Base-by-base conservation (phyloP, 108 stramenopile species). In the Epithemia pelagica region DNA sequence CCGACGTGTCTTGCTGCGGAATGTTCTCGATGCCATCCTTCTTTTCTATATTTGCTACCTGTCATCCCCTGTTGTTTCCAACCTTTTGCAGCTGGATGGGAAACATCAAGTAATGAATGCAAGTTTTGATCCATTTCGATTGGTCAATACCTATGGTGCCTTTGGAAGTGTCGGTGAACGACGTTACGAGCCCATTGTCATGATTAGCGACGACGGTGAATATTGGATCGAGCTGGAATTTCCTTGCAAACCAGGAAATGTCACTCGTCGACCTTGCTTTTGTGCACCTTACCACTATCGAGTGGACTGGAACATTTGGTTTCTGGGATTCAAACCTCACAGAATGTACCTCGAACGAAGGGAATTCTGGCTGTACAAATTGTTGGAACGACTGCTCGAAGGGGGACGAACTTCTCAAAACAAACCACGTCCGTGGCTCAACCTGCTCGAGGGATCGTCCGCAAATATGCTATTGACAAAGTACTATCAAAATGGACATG, bases 251-350 rank as follows among this genome's bases (percentile, higher is more conserved):
- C 91, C 91, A 19, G 85, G 86, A 18, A 54, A 73, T 53, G 28
- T 89, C 15, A 58, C 70, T 25, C 62, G 83, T 10, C 66, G 82
- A 58, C 88, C 88, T n/a, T 88, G 86, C 64, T 80, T 87, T 61
- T 82, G 86, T 68, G 78, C 84, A 32, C 91, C 91, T 23, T 89
- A 90, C 68, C 91, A 93, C 67, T 84, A 86, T 61, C 78, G 85
- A 18, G 8, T 93, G 22, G 91, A 90, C 66, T 93, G 91, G 91
- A 82, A 80, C 59, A 81, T 87, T 54, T 87, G 86, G 86, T 86
- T 86, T 59, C 66, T 82, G 28, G 85, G 82, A 0, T 86, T 82
- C 75, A 74, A 78, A 69, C 82, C 85, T 18, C 83, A 84, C 33
- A 31, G 61, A 28, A 27, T 62, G 0, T 76, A 76, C 66, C 65